Conservation (phyloP, 176 grass and related monocot genomes). For the Miscanthus lutarioriparius region DNA sequence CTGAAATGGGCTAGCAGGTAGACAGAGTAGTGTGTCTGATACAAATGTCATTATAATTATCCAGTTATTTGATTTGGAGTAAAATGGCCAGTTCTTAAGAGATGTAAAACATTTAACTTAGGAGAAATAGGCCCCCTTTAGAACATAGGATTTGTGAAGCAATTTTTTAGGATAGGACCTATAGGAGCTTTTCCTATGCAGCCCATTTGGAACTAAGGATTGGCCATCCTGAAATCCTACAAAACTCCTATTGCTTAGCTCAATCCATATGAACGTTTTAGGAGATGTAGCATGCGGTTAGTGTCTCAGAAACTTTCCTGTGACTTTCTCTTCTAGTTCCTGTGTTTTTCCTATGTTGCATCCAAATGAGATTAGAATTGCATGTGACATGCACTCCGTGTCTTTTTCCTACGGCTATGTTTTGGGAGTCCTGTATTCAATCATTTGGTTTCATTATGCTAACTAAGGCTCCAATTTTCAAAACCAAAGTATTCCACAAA, state of each 20-base stretch:
- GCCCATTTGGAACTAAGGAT: not conserved
- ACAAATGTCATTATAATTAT: not conserved
- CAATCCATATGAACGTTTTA: not conserved
- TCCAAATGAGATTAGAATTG: not conserved
- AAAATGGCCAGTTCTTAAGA: not conserved
- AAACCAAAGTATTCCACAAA: not conserved
- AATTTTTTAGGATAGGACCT: not conserved
- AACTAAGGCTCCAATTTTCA: not conserved
- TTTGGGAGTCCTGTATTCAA: not conserved
- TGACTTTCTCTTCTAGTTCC: not conserved
- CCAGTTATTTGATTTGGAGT: not conserved
- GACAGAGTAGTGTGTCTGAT: not conserved
- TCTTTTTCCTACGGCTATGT: not conserved
- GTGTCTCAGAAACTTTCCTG: not conserved
- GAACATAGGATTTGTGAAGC: not conserved
- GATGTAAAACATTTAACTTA: slow-evolving; percentile 9
- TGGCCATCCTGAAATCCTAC: not conserved
- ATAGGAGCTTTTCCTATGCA: not conserved
- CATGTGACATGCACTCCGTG: not conserved
- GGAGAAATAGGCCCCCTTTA: not conserved
- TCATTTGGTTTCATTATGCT: not conserved
- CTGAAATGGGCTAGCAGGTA: not conserved
- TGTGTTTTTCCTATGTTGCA: not conserved
- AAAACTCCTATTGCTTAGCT: not conserved
- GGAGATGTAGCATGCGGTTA: not conserved